Conservation (phyloP, 495 filamentous ascomycete species). For the Elaphomyces granulatus region DNA sequence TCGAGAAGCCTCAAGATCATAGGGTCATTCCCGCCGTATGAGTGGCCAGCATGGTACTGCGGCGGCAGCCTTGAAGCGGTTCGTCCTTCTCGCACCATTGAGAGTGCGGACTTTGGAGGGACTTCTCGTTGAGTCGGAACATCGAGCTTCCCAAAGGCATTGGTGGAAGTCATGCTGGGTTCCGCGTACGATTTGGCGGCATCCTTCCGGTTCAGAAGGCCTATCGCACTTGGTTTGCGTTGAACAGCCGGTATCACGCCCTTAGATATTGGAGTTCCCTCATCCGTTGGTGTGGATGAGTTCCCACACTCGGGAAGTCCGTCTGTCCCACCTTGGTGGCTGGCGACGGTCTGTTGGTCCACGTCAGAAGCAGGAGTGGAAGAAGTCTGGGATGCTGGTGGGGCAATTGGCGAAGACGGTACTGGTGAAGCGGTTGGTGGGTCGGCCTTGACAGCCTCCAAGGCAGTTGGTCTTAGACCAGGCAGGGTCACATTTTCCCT, state of each 20-base stretch:
- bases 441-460: conserved; percentile 16
- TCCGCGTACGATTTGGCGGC: conserved; percentile 68
- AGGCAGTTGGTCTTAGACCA: conserved; percentile 9
- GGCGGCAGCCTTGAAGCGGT: conserved; percentile 10
- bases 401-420: conserved; percentile 27
- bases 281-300: conserved; percentile 24
- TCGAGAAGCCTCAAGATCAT: conserved; percentile 75
- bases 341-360: conserved; percentile 12
- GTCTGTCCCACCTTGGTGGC: conserved; percentile 8
- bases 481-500: conserved; percentile 25
- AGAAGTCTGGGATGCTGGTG: conserved; percentile 23
- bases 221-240: conserved; percentile 69
- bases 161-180: conserved; percentile 65
- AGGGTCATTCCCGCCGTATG: conserved; percentile 81
- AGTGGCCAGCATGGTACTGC: conserved; percentile 41
- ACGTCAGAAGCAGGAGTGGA: conserved; percentile 27
- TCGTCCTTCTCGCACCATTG: conserved; percentile 21
- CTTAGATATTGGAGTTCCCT: conserved; percentile 20
- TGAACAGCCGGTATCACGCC: conserved; percentile 21
- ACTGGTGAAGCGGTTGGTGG: conserved; percentile 20
- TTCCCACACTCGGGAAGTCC: conserved; percentile 22
- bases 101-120: conserved; percentile 17
- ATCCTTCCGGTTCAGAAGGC: conserved; percentile 64
- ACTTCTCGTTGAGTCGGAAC: conserved; percentile 38
- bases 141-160: conserved; percentile 78